A percentile compares a stretch with the other conserved stretches of the same genome.
phyloP scores from a whole-genome alignment of 75 land plant genomes.

The Cryptomeria japonica region DNA sequence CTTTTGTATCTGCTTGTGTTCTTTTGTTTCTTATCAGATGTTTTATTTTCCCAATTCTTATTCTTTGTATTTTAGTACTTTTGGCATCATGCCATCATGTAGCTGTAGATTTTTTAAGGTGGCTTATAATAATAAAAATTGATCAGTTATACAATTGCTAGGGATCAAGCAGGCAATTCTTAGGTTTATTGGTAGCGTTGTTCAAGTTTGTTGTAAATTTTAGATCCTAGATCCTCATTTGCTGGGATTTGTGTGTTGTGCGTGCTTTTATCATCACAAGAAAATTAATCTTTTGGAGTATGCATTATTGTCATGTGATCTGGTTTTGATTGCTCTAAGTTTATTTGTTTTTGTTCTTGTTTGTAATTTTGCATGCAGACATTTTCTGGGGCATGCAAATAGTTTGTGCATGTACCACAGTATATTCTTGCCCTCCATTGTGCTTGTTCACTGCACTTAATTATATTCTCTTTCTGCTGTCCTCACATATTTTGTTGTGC shows the following conservation, averaged over 20 bases:
- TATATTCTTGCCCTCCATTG: neutral
- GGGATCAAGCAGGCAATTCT: neutral
- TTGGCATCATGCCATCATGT: neutral
- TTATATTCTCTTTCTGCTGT: neutral
- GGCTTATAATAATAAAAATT: neutral
- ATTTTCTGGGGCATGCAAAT: neutral
- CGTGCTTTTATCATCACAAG: neutral
- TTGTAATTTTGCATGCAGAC: neutral
- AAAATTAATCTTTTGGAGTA: neutral
- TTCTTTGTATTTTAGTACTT: neutral
- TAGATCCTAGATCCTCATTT: neutral
- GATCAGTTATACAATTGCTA: neutral
- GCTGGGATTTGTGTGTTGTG: neutral
- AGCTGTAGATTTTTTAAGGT: neutral
- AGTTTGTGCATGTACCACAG: neutral
- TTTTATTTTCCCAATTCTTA: neutral
- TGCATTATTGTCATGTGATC: neutral
- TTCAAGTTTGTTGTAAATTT: neutral
- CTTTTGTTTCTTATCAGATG: neutral
- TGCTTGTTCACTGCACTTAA: neutral
- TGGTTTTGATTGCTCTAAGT: neutral
- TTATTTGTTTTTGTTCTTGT: neutral
- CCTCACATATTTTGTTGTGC: conserved; percentile 2
- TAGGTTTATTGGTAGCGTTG: neutral
- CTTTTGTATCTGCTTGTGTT: too few species aligned